A percentile compares a stretch with the other conserved stretches of the same genome.
Evolutionary conservation across 495 filamentous ascomycete species (phyloP).

Genomic region (Thermothielavioides terrestris): DNA sequence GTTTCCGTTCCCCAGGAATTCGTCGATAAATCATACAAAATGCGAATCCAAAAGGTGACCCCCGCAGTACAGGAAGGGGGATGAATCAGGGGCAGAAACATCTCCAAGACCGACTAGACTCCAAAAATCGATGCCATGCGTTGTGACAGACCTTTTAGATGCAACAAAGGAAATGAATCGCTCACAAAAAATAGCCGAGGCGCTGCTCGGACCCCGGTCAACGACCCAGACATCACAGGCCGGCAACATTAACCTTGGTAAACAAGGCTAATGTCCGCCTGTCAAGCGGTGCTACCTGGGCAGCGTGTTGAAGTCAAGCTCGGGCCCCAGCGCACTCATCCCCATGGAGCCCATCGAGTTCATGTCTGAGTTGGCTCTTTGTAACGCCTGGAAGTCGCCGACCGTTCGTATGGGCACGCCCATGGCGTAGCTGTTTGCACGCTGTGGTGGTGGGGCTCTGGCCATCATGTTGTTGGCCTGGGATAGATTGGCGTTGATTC

Average conservation of each 20-base stretch:
- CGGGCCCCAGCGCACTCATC: slow-evolving; percentile 22
- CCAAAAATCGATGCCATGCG: slow-evolving; percentile 13
- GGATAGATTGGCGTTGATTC: slow-evolving; percentile 19
- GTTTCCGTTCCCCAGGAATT: slow-evolving; percentile 1
- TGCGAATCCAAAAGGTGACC: neutral
- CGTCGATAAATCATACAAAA: slow-evolving; percentile 5
- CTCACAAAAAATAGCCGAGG: neutral
- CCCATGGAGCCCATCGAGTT: slow-evolving; percentile 30
- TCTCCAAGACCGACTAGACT: slow-evolving; percentile 7
- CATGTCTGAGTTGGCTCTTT: slow-evolving; percentile 35
- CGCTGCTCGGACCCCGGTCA: too few relatives aligned
- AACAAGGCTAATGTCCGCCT: slow-evolving; percentile 1
- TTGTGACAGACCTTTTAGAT: neutral
- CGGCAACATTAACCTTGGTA: too few relatives aligned
- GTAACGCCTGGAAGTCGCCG: slow-evolving; percentile 39
- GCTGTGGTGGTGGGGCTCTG: slow-evolving; percentile 30
- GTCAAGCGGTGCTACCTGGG: slow-evolving; percentile 21
- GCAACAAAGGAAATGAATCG: slow-evolving; percentile 5
- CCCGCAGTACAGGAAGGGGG: neutral
- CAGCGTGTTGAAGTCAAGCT: slow-evolving; percentile 30
- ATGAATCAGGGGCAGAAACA: neutral
- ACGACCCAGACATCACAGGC: too few relatives aligned
- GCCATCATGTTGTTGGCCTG: slow-evolving; percentile 28
- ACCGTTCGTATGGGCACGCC: slow-evolving; percentile 34
- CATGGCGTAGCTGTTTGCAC: slow-evolving; percentile 35